Evolutionary conservation across 306 rosid species (phyloP).

Genomic region (Fagus crenata): DNA sequence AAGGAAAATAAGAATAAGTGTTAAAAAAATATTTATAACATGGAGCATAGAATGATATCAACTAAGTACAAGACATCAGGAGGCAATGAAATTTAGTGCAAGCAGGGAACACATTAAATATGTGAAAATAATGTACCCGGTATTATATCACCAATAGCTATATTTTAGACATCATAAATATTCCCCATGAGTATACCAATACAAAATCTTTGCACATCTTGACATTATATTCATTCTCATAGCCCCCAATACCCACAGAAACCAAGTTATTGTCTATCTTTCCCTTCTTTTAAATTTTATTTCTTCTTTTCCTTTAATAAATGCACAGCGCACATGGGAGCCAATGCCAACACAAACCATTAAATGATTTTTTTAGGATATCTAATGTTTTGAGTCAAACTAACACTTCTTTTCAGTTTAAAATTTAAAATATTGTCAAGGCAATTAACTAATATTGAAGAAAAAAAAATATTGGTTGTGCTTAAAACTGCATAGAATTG

Average conservation of each 20-base stretch:
- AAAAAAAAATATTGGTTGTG: not conserved
- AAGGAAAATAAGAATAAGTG: constrained; percentile 22
- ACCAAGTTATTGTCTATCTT: not conserved
- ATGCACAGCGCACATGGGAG: not conserved
- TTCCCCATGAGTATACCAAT: not conserved
- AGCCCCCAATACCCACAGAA: not conserved
- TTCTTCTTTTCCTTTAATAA: not conserved
- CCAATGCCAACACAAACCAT: not conserved
- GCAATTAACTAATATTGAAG: not conserved
- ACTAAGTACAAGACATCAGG: not conserved
- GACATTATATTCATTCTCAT: not conserved
- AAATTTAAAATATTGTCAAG: not conserved
- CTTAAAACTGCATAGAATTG: not conserved
- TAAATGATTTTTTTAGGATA: not conserved
- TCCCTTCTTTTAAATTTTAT: not conserved
- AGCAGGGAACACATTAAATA: not conserved
- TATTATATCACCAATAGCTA: not conserved
- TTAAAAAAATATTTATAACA: not conserved
- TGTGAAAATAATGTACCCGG: not conserved
- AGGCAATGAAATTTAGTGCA: not conserved
- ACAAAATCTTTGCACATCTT: not conserved
- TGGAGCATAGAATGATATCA: not conserved
- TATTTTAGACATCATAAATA: not conserved
- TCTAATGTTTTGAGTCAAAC: not conserved
- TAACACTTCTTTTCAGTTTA: not conserved